Evolutionary conservation across 306 rosid genomes (phyloP).

Genomic region (Rosa rugosa): DNA sequence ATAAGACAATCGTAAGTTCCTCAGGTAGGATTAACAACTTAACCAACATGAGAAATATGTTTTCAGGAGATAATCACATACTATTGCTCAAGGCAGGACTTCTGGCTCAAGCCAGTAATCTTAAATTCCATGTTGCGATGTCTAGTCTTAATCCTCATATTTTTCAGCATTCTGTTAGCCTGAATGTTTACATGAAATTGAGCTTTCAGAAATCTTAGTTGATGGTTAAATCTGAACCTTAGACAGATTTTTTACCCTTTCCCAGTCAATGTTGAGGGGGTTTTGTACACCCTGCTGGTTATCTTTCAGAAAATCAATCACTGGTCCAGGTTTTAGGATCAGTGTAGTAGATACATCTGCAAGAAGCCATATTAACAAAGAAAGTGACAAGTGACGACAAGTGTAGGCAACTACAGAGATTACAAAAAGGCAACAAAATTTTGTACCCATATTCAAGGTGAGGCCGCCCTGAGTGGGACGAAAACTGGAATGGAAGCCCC

Average conservation of each 20-base stretch:
- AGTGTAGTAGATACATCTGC: slow-evolving; percentile 83
- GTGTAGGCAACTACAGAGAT: slow-evolving; percentile 18
- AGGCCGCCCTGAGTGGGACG: slow-evolving; percentile 61
- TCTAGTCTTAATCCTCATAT: slow-evolving; percentile 59
- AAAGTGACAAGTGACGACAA: not conserved
- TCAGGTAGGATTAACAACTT: slow-evolving; percentile 10
- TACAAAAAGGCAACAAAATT: slow-evolving; percentile 6
- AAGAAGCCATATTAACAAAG: slow-evolving; percentile 14
- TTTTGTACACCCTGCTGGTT: slow-evolving; percentile 68
- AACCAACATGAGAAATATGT: slow-evolving; percentile 2
- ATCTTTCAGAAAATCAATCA: slow-evolving; percentile 63
- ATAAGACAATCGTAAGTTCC: slow-evolving; percentile 2
- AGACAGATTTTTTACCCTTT: slow-evolving; percentile 42
- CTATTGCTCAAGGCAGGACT: slow-evolving; percentile 79
- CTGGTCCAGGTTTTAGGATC: slow-evolving; percentile 79
- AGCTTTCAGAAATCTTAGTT: slow-evolving; percentile 15
- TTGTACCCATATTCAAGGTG: slow-evolving; percentile 80
- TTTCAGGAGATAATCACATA: slow-evolving; percentile 40
- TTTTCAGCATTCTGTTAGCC: slow-evolving; percentile 85
- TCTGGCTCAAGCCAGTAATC: slow-evolving; percentile 79
- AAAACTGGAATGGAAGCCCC: slow-evolving; percentile 88
- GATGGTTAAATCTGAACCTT: slow-evolving; percentile 13
- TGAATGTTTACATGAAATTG: slow-evolving; percentile 34
- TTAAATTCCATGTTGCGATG: slow-evolving; percentile 67
- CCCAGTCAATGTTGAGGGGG: slow-evolving; percentile 71